Conservation (phyloP, 1,284 basidiomycete genomes). For the Ganoderma lingzhi region DNA sequence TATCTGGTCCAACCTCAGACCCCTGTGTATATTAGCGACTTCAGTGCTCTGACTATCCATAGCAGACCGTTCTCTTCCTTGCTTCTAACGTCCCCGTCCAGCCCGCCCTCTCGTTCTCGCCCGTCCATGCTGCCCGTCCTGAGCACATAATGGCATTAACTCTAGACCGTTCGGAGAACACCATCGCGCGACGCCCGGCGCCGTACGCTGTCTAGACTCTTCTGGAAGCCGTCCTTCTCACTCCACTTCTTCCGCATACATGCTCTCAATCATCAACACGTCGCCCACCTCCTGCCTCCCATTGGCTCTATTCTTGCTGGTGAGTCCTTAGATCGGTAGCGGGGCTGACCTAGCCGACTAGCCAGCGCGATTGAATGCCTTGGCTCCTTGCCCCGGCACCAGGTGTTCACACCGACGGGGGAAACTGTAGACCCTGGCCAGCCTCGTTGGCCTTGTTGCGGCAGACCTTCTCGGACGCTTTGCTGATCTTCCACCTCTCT, state of each 20-base stretch:
- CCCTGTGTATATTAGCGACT: conserved; percentile 19
- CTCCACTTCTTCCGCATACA: conserved; percentile 7
- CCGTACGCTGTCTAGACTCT: not conserved
- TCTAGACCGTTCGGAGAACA: conserved; percentile 1
- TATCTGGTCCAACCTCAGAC: conserved; percentile 10
- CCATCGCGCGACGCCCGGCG: not conserved
- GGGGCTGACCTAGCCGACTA: conserved; percentile 3
- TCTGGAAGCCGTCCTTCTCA: conserved; percentile 13
- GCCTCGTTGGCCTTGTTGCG: conserved; percentile 20
- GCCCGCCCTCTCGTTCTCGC: conserved; percentile 1
- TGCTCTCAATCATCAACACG: conserved; percentile 4
- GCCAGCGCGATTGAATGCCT: conserved; percentile 17
- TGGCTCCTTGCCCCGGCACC: not conserved
- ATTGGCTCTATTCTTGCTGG: conserved; percentile 4
- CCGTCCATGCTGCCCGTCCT: not conserved
- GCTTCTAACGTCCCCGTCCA: not conserved
- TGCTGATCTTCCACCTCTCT: conserved; percentile 11
- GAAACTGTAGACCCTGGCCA: conserved; percentile 11
- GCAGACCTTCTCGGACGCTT: not conserved
- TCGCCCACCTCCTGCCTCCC: not conserved
- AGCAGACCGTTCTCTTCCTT: conserved; percentile 6
- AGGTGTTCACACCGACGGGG: conserved; percentile 10
- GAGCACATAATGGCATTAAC: not conserved
- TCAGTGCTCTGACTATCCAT: conserved; percentile 8
- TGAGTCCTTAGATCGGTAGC: conserved; percentile 13